Base-by-base conservation (phyloP, 495 filamentous ascomycete species). In the Trichocladium antarcticum region DNA sequence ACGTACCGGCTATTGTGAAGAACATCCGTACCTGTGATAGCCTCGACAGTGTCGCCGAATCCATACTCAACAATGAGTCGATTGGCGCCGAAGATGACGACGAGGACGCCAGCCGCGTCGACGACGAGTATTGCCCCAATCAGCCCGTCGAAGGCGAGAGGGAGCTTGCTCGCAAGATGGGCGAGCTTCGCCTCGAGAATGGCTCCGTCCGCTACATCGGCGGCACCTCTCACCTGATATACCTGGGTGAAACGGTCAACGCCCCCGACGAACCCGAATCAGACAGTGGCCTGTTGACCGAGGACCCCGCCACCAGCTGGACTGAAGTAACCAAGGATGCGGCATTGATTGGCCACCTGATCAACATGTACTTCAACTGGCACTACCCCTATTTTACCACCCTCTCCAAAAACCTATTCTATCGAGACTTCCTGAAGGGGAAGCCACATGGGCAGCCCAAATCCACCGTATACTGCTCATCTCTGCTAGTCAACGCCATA, bases 321-420 rank as follows among this genome's bases (percentile, higher is more conserved):
- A 95, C 92, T 3, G 73, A 71, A 31, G 89, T 95, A 17, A 95
- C 90, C 8, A 72, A 78, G 37, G 84, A 97, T 61, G 67, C 80
- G 15, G 78, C 82, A 15, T 69, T 95, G 9, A 78, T 97, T 52
- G 76, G 78, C 12, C 93, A 97, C 68, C 77, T 98, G 10, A 77
- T 98, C 57, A 89, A 85, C 49, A 89, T 96, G 87, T 98, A 98
- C 67, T 96, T 97, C 67, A 84, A 83, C 24, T 98, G 92, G 88
- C 92, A 98, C 57, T 98, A 97, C 62, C 83, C 90, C 10, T 97
- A 88, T 65, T 98, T 98, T 68, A 90, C 87, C 10, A 90, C 85
- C 0, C 75, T 97, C 6, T 89, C 89, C n/a, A 93, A 85, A 63
- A 77, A 72, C 32, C 74, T 95, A 21, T 98, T 98, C 64, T 92